Evolutionary conservation across 352 stramenopile genomes (phyloP).

Genomic region (Thraustochytrium sp.): DNA sequence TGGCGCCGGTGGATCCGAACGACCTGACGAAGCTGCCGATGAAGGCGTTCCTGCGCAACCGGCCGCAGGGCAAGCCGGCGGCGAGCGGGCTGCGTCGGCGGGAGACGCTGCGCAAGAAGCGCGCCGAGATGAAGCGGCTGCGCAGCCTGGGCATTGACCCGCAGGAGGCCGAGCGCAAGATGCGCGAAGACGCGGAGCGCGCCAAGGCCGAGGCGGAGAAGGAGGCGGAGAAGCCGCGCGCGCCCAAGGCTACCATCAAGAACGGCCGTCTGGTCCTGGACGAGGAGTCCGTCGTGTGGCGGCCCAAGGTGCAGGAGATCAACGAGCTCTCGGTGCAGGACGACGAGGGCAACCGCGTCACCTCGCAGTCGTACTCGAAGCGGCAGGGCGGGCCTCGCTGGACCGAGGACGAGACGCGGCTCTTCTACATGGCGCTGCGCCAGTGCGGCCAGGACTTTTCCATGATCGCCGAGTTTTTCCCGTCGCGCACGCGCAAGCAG

Average conservation of each 20-base stretch:
- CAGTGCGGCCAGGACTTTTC: conserved; percentile 47
- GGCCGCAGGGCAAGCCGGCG: not conserved
- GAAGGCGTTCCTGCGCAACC: conserved; percentile 21
- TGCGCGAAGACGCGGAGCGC: not conserved
- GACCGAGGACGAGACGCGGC: conserved; percentile 43
- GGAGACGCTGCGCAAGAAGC: not conserved
- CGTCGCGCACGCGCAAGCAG: conserved; percentile 26
- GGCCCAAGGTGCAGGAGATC: not conserved
- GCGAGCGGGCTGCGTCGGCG: not conserved
- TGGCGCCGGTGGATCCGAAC: not conserved
- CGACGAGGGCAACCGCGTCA: conserved; percentile 17
- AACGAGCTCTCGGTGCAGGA: conserved; percentile 11
- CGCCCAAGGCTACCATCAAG: conserved; percentile 1
- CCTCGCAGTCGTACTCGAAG: conserved; percentile 36
- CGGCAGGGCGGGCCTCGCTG: conserved; percentile 26
- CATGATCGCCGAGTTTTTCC: conserved; percentile 42
- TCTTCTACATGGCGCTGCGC: conserved; percentile 43
- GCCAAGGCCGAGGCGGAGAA: not conserved
- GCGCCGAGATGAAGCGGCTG: not conserved
- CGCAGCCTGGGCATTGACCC: not conserved
- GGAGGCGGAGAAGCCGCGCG: not conserved
- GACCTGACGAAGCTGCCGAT: conserved; percentile 20
- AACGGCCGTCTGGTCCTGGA: conserved; percentile 27
- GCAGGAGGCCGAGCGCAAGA: not conserved
- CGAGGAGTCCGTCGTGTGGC: not conserved